Evolutionary conservation across 106 monocot species (phyloP), one percentile per base, ranked within the genome.

Genomic region (Dendrobium officinale): DNA sequence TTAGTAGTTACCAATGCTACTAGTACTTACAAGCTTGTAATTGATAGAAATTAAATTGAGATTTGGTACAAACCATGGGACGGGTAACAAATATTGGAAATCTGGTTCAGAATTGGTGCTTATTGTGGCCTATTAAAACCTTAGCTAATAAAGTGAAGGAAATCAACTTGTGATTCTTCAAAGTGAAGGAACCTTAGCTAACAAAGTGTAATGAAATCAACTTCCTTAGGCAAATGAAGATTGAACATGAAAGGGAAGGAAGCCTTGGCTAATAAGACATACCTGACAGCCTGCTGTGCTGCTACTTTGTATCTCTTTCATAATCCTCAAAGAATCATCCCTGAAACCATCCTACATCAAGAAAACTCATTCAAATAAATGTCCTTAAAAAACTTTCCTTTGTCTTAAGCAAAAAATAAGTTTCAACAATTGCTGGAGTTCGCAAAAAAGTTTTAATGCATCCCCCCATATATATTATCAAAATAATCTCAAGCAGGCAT

Each of bases 271-370:
- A 13, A 3, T 10, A 51, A 70, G 9, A 70, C 29, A 37, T 29
- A 83, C 83, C 83, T 83, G 83, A 55, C 83, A 83, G n/a, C 66
- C 58, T 15, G 55, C 73, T 1, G 20, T 27, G 58, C 78, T 82
- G 82, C 70, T 83, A 41, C 78, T 79, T 78, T 73, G 78, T 73
- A 83, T 83, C 73, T 83, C 83, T 24, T 79, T 83, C 73, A 83
- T 83, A 20, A 83, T 83, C 78, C 78, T 83, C 78, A 78, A 78
- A 42, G 83, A 83, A 43, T 83, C 83, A 83, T 83, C 83, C 33
- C 58, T 78, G 68, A 83, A 83, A 18, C 83, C 83, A 83, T 83
- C 83, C 83, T 83, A 27, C 76, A 74, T 42, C 42, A 76, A 22
- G 24, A 24, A 42, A 49, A 47, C 8, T 15, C 22, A 49, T 49